Percentiles rank a stretch among this genome's conserved stretches.
phyloP scores from a whole-genome alignment of 2,329 filamentous ascomycete species.

The Fusarium coffeatum region DNA sequence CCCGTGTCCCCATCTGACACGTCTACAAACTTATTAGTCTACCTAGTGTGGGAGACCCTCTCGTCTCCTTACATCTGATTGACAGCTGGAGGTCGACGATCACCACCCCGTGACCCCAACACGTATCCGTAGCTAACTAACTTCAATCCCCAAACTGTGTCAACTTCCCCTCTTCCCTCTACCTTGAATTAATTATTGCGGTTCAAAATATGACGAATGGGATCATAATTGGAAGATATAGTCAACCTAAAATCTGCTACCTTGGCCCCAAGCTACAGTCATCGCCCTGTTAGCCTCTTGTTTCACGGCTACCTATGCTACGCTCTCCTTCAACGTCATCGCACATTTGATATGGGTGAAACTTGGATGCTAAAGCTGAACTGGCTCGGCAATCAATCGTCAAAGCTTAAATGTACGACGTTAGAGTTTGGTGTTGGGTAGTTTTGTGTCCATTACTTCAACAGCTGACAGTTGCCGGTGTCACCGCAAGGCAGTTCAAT shows the following conservation, averaged over 20 bases:
- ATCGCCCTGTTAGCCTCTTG: slow-evolving; percentile 1
- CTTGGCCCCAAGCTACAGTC: background rate
- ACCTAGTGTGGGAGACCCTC: slow-evolving; percentile 1
- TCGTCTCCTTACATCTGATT: slow-evolving; percentile 7
- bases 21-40: slow-evolving; percentile 15
- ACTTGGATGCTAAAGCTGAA: background rate
- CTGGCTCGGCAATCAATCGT: background rate
- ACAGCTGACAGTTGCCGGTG: slow-evolving; percentile 14
- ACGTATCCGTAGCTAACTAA: background rate
- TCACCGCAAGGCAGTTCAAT: background rate
- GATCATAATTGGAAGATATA: slow-evolving; percentile 13
- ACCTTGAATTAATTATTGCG: background rate
- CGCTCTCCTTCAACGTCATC: slow-evolving; percentile 6
- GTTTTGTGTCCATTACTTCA: slow-evolving; percentile 6
- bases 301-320: slow-evolving; percentile 3
- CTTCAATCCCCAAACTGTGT: slow-evolving; percentile 12
- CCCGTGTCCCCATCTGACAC: slow-evolving; percentile 32
- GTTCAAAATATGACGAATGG: background rate
- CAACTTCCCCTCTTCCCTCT: slow-evolving; percentile 2
- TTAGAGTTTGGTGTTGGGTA: slow-evolving; percentile 22
- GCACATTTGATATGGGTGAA: background rate
- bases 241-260: background rate
- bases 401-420: background rate
- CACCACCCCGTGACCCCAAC: slow-evolving; percentile 30
- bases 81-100: slow-evolving; percentile 3